Percentiles rank a stretch among this genome's conserved stretches.
Evolutionary conservation across 2,329 filamentous ascomycete species (phyloP).

Genomic region (Ceratocystis destructans): DNA sequence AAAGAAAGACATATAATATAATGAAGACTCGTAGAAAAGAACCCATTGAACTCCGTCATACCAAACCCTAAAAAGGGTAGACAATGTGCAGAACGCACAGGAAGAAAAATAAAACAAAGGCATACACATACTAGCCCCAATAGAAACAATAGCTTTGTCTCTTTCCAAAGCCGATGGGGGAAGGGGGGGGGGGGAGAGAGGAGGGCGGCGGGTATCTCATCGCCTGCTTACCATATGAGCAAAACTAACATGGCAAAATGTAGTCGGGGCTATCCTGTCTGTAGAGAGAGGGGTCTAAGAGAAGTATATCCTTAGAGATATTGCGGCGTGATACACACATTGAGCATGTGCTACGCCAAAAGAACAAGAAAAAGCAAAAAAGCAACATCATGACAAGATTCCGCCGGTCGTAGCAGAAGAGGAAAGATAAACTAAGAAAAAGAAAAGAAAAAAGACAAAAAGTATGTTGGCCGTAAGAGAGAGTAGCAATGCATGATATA

Average conservation of each 20-base stretch:
- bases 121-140: not conserved
- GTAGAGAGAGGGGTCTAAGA: too few relatives aligned
- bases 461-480: conserved; percentile 5
- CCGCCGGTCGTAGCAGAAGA: not conserved
- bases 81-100: not conserved
- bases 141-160: not conserved
- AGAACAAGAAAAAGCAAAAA: conserved; percentile 4
- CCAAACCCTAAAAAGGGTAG: conserved; percentile 1
- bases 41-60: not conserved
- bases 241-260: too few relatives aligned
- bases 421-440: conserved; percentile 1
- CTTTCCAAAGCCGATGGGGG: too few relatives aligned
- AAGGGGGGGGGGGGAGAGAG: too few relatives aligned
- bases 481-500: conserved; percentile 16
- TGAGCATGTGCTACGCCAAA: not conserved
- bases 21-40: not conserved
- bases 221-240: not conserved
- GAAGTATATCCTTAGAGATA: too few relatives aligned
- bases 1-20: conserved; percentile 1
- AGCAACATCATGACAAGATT: conserved; percentile 2
- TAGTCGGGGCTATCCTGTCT: too few relatives aligned
- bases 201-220: not conserved
- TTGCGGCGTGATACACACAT: too few relatives aligned
- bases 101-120: not conserved
- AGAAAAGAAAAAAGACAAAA: not conserved